Conservation (phyloP, 1,139 yeast genomes). For the Pneumocystis canis region DNA sequence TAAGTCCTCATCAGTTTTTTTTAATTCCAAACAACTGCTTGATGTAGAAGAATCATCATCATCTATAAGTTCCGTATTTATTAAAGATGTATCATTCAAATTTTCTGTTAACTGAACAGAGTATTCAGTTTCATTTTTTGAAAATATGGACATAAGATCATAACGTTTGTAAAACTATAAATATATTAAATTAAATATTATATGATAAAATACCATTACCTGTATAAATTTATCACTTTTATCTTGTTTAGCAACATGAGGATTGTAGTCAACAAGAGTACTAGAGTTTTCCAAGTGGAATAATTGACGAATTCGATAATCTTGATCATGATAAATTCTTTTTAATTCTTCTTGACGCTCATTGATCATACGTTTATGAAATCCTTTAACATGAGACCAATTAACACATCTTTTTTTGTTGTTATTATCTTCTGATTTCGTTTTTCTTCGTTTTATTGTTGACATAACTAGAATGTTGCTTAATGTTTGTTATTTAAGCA, state of each 20-base stretch:
- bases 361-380: background rate
- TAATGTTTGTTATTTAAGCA: background rate
- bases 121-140: background rate
- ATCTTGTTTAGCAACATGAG: slow-evolving; percentile 35
- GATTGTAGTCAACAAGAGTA: slow-evolving; percentile 48
- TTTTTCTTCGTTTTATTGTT: background rate
- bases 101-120: background rate
- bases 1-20: slow-evolving; percentile 1
- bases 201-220: background rate
- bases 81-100: background rate
- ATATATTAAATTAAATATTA: slow-evolving; percentile 27
- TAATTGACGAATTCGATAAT: slow-evolving; percentile 33
- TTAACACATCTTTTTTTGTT: background rate
- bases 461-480: background rate
- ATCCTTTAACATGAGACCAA: background rate
- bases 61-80: background rate
- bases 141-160: background rate
- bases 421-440: background rate
- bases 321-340: slow-evolving; percentile 33
- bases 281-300: slow-evolving; percentile 47
- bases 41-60: background rate
- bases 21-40: background rate
- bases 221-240: slow-evolving; percentile 25
- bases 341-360: slow-evolving; percentile 23
- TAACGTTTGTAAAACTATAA: slow-evolving; percentile 17